Evolutionary conservation across 768 basidiomycete genomes (phyloP).

Genomic region (Leccinum longicurvipes): DNA sequence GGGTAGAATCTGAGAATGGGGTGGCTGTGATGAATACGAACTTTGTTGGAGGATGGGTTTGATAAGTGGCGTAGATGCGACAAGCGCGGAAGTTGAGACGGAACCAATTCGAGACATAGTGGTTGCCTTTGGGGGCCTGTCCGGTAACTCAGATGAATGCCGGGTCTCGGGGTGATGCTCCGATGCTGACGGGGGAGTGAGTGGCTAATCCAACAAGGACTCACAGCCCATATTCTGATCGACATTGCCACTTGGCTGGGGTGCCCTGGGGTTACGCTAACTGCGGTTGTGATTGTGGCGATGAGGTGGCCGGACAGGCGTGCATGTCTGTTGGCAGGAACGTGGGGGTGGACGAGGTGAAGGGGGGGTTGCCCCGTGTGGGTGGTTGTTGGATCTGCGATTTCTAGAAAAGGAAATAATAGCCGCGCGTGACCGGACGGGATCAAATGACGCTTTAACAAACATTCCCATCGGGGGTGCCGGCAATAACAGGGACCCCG

Average conservation of each 20-base stretch:
- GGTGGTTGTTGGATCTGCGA: conserved; percentile 20
- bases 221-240: neutral
- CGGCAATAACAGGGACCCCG: conserved; percentile 21
- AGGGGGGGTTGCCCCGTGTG: neutral
- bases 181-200: conserved; percentile 14
- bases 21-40: conserved; percentile 11
- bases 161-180: conserved; percentile 1
- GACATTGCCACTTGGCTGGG: neutral
- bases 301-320: neutral
- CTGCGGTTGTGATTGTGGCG: conserved; percentile 8
- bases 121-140: conserved; percentile 4
- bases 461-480: conserved; percentile 24
- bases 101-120: conserved; percentile 27
- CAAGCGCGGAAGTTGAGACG: conserved; percentile 30
- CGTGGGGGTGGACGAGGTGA: too few relatives aligned
- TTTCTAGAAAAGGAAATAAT: conserved; percentile 11
- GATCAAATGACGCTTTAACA: conserved; percentile 23
- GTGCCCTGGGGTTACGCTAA: neutral
- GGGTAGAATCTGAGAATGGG: neutral
- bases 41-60: conserved; percentile 24
- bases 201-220: neutral
- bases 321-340: neutral
- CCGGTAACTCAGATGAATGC: conserved; percentile 11
- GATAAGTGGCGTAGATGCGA: conserved; percentile 33
- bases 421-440: conserved; percentile 21